phyloP scores from a whole-genome alignment of 345 rosid genomes.

The Odontarrhena argentea region DNA sequence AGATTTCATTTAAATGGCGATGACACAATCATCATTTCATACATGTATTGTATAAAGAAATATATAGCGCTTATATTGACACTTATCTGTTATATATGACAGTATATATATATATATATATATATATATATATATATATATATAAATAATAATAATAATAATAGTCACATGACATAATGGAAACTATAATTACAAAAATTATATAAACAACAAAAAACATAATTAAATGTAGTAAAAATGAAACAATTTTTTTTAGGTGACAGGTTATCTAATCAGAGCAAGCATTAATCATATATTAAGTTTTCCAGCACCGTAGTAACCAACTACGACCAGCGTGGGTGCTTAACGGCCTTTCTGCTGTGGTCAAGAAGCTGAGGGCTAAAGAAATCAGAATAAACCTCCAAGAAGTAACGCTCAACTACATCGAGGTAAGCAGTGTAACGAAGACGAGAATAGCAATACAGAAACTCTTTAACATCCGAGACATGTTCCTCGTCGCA shows the following conservation, averaged over 20 bases:
- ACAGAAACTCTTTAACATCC: constrained; percentile 73
- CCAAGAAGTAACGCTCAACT: constrained; percentile 72
- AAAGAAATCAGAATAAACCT: constrained; percentile 57
- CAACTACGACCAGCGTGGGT: constrained; percentile 4
- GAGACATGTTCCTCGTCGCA: constrained; percentile 60
- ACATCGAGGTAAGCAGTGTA: constrained; percentile 72
- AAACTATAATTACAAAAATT: too few relatives aligned
- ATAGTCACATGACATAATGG: too few relatives aligned
- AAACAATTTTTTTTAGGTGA: background rate
- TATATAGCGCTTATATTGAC: too few relatives aligned
- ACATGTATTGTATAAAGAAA: too few relatives aligned
- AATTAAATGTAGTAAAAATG: background rate
- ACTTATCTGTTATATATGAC: too few relatives aligned
- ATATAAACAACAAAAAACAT: background rate
- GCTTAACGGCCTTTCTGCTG: background rate
- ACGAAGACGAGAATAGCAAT: constrained; percentile 74
- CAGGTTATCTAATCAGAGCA: background rate
- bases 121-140: too few relatives aligned
- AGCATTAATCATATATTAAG: background rate
- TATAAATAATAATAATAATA: too few relatives aligned
- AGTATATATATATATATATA: too few relatives aligned
- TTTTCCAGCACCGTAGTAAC: constrained; percentile 4
- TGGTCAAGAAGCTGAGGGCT: constrained; percentile 6
- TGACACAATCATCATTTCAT: too few relatives aligned
- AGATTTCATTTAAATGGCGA: too few relatives aligned